Evolutionary conservation across 768 basidiomycete genomes (phyloP), one percentile per base, ranked within the genome.

Genomic region (Rhizopogon vinicolor): DNA sequence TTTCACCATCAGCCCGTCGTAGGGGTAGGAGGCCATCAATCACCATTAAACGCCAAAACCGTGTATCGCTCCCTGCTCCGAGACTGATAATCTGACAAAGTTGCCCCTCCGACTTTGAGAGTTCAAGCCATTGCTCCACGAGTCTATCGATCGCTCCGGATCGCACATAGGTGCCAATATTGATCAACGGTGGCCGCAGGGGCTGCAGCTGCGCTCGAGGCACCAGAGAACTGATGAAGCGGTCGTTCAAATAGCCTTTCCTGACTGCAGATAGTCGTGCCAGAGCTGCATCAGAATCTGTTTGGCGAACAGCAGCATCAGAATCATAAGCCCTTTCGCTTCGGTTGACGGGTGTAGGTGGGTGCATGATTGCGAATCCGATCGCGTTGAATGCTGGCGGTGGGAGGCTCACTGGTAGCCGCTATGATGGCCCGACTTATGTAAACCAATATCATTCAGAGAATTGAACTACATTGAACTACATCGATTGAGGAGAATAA

Each of bases 1-100:
- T 49, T 33, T 22, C 48, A 55, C 57, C 39, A 5, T 44, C 53
- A 44, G 52, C 57, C 10, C 35, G 54, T 41, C 28, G 16, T 25
- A n/a, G 3, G 62, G 18, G 63, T 60, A 53, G 42, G 18, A 31
- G 40, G 12, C 39, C 19, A 53, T 22, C 35, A 40, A 51, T 73
- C 73, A 92, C 93, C 74, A 78, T 80, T 62, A 96, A 74, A 54
- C 94, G 78, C 94, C 96, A 99, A 68, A 91, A 98, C 52, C 97
- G 76, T 2, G 93, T 93, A 72, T 99, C 97, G 63, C 92, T 98
- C 22, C 97, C 97, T 2, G 95, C 89, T 0, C 97, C 97, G 31
- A 98, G 70, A 69, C 91, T 96, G n/a, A 98, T 81, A 52, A 98
- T 86, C 76, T 98, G 97, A 60, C 83, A 86, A 55, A 67, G 66